phyloP scores from a whole-genome alignment of 176 grass and related monocot genomes.

The Oropetium thomaeum region DNA sequence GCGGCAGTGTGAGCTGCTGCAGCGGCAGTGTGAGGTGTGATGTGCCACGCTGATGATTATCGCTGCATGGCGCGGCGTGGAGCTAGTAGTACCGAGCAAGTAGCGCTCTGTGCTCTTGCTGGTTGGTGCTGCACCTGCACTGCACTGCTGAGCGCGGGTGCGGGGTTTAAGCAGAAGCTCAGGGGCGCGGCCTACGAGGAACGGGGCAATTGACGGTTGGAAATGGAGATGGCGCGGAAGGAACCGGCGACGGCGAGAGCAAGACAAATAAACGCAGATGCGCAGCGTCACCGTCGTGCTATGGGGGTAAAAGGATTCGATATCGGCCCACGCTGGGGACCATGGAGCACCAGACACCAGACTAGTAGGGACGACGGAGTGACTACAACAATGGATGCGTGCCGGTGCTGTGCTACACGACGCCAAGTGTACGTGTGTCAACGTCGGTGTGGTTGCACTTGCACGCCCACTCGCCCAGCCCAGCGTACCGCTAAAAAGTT shows the following conservation, averaged over 20 bases:
- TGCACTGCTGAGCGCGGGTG: too few relatives aligned
- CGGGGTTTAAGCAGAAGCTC: conserved; percentile 29
- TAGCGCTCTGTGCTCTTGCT: neutral
- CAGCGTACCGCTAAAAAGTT: neutral
- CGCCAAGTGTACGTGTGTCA: neutral
- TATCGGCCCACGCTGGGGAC: neutral
- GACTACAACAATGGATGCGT: neutral
- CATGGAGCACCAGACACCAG: too few relatives aligned
- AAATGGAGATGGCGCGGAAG: neutral
- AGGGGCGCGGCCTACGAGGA: conserved; percentile 22
- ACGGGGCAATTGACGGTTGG: conserved; percentile 11
- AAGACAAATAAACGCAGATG: neutral
- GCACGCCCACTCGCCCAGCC: neutral
- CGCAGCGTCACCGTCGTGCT: neutral
- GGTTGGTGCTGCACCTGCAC: neutral
- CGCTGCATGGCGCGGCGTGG: neutral
- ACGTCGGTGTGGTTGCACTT: neutral
- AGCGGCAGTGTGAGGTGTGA: neutral
- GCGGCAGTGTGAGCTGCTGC: neutral
- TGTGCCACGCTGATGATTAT: neutral
- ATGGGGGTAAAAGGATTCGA: neutral
- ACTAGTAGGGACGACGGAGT: neutral
- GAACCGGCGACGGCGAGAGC: neutral
- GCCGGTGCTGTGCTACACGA: neutral
- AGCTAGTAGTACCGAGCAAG: neutral